phyloP scores from a whole-genome alignment of 768 basidiomycete species.

The Boletus vermiculosoides region DNA sequence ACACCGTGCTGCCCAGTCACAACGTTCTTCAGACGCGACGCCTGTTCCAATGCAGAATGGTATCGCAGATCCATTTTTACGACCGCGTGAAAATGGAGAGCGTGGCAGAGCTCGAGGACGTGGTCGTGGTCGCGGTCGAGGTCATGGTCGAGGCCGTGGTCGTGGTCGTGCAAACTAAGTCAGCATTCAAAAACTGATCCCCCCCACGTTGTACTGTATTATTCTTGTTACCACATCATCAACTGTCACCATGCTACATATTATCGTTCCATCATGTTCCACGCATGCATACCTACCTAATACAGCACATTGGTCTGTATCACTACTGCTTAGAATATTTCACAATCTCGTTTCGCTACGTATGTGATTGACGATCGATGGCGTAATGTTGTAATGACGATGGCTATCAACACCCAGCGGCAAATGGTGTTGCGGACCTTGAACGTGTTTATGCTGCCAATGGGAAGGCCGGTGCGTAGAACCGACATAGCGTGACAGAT shows the following conservation, averaged over 20 bases:
- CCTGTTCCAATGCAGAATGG: conserved; percentile 13
- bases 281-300: conserved; percentile 24
- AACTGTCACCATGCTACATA: conserved; percentile 18
- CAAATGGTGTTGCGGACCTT: conserved; percentile 1
- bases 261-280: conserved; percentile 22
- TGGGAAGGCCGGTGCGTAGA: not conserved
- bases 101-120: conserved; percentile 40
- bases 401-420: not conserved
- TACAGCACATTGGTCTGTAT: conserved; percentile 15
- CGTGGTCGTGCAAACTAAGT: conserved; percentile 35
- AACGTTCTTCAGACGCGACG: conserved; percentile 2
- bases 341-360: conserved; percentile 12
- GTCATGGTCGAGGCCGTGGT: conserved; percentile 38
- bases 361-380: conserved; percentile 18
- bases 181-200: conserved; percentile 3
- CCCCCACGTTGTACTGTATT: conserved; percentile 20
- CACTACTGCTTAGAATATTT: conserved; percentile 12
- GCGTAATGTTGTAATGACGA: conserved; percentile 1
- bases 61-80: conserved; percentile 7
- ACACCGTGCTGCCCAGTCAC: not conserved
- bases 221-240: conserved; percentile 21
- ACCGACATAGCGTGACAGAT: not conserved
- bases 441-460: conserved; percentile 1
- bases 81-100: conserved; percentile 23
- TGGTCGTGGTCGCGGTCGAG: conserved; percentile 41